Base-by-base conservation (phyloP, 495 filamentous ascomycete species). In the Gamarada debralockiae region DNA sequence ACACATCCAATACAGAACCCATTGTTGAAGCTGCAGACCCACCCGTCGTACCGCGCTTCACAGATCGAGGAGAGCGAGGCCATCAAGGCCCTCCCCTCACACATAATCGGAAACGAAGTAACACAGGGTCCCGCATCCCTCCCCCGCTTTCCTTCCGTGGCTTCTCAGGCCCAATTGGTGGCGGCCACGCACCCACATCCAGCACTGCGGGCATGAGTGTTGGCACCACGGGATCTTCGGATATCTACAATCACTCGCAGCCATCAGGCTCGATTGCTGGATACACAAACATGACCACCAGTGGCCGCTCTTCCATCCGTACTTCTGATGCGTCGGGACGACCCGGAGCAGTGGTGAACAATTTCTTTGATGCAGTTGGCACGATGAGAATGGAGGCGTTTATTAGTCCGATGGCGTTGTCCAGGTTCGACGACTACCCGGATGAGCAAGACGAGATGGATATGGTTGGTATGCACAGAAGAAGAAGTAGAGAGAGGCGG, bases 351-450 rank as follows among this genome's bases (percentile, higher is more conserved):
- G 63, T 65, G 20, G 62, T 64, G 55, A 71, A 71, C 48, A 84
- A 85, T 53, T 85, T 85, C 68, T 84, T 85, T 65, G 83, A 86
- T 36, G 84, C 87, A 0, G 86, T 95, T 24, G 93, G 93, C 14
- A 96, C 90, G 9, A 82, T 98, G 36, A 82, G 93, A 24, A 98
- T 98, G 93, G 93, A 97, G 67, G 93, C 93, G 0, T 98, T 98
- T 63, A 86, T 92, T 48, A 83, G 82, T 51, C 79, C 80, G 13
- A 64, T 80, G 13, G 66, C 55, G n/a, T 29, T 60, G 25, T 43
- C 48, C 9, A 23, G 59, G 12, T 61, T 65, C 27, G 58, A 61
- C 22, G 56, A 59, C 23, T 56, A 23, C 45, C 55, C 55, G 6
- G 50, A 61, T 41, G 58, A 61, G 31, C 52, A 54, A 52, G 62